These are phyloP conservation scores for Graphium sp. DNA, from an alignment of 2,329 filamentous ascomycete species.

Conservation along the genomic window DNA sequence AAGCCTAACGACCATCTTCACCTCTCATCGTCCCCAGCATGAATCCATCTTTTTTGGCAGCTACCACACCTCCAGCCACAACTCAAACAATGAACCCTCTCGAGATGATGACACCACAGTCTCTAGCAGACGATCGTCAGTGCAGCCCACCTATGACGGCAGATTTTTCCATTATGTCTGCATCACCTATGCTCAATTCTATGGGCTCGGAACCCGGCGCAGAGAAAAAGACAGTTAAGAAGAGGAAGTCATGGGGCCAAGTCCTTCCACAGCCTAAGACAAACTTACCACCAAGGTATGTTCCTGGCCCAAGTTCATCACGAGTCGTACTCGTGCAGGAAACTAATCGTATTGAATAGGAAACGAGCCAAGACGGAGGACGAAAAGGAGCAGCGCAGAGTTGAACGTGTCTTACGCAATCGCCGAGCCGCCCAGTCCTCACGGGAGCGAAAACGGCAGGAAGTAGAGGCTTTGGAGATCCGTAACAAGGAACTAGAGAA, in stretches of 20 bases:
- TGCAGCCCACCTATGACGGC: constrained; percentile 7
- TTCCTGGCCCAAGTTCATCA: background rate
- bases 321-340: constrained; percentile 11
- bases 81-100: constrained; percentile 22
- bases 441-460: constrained; percentile 72
- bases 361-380: constrained; percentile 98
- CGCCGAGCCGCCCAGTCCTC: constrained; percentile 93
- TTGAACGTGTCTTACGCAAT: constrained; percentile 93
- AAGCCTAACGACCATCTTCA: background rate
- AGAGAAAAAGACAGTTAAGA: constrained; percentile 68
- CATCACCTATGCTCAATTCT: too few species aligned
- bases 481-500: constrained; percentile 56
- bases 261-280: constrained; percentile 94
- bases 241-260: constrained; percentile 97
- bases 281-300: constrained; percentile 74
- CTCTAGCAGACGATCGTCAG: constrained; percentile 15
- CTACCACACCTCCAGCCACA: constrained; percentile 13
- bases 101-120: constrained; percentile 32
- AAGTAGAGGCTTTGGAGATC: constrained; percentile 74
- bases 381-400: constrained; percentile 94
- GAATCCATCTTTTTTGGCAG: constrained; percentile 29
- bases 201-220: constrained; percentile 8
- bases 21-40: constrained; percentile 7
- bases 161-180: constrained; percentile 2
- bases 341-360: constrained; percentile 19